Conservation (phyloP, 352 stramenopile genomes). For the Saprolegnia parasitica region DNA sequence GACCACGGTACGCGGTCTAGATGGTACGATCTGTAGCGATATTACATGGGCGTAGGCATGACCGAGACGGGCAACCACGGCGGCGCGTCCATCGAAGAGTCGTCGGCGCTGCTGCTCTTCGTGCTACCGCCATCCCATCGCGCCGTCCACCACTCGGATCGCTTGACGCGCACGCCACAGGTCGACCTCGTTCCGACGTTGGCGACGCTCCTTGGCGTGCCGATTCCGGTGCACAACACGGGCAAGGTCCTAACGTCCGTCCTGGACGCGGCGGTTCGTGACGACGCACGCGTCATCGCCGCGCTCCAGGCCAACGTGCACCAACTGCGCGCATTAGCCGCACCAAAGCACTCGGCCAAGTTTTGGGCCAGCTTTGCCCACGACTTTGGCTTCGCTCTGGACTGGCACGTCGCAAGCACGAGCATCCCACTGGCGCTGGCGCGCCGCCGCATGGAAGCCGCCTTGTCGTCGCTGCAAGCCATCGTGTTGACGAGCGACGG, state of each 20-base stretch:
- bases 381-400: slow-evolving; percentile 33
- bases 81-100: slow-evolving; percentile 76
- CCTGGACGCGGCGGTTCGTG: slow-evolving; percentile 35
- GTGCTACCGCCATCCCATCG: slow-evolving; percentile 34
- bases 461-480: slow-evolving; percentile 46
- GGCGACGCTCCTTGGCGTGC: slow-evolving; percentile 60
- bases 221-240: slow-evolving; percentile 60
- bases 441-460: slow-evolving; percentile 30
- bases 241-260: slow-evolving; percentile 62
- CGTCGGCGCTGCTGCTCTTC: slow-evolving; percentile 77
- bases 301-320: slow-evolving; percentile 55
- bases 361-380: slow-evolving; percentile 34
- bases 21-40: too few relatives aligned
- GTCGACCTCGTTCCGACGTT: slow-evolving; percentile 85
- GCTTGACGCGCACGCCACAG: slow-evolving; percentile 35
- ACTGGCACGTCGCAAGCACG: not conserved
- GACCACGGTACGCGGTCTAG: slow-evolving; percentile 74
- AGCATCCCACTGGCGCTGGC: not conserved
- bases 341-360: slow-evolving; percentile 44
- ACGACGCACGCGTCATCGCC: slow-evolving; percentile 3
- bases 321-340: slow-evolving; percentile 49
- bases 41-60: slow-evolving; percentile 45
- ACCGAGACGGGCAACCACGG: slow-evolving; percentile 85
- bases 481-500: slow-evolving; percentile 59
- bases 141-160: slow-evolving; percentile 5